phyloP scores from a whole-genome alignment of 2,329 filamentous ascomycete genomes.

The Fusarium cicatricum region DNA sequence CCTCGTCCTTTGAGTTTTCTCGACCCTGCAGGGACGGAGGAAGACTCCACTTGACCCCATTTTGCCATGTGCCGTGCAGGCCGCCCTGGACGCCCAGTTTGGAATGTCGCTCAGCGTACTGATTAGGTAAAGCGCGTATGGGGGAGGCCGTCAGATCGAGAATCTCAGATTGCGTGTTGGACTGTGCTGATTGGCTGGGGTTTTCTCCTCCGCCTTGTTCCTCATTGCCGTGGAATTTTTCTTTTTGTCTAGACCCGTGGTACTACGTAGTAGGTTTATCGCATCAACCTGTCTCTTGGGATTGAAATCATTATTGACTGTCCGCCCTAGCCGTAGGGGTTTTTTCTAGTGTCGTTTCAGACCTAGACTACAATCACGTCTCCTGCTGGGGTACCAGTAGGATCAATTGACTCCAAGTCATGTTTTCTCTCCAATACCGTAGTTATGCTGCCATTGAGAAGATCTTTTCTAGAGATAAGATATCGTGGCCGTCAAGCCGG shows the following conservation, averaged over 20 bases:
- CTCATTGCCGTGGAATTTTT: not conserved
- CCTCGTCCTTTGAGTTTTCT: conserved; percentile 9
- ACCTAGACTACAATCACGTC: too few species aligned
- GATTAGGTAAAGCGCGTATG: conserved; percentile 31
- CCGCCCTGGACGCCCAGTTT: conserved; percentile 34
- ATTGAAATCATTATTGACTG: not conserved
- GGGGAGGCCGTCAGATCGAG: conserved; percentile 30
- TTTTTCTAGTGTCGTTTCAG: too few species aligned
- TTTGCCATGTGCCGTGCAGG: conserved; percentile 25
- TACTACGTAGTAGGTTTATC: not conserved
- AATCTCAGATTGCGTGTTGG: conserved; percentile 30
- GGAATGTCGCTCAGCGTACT: conserved; percentile 31
- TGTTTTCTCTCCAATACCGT: too few species aligned
- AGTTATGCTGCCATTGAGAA: too few species aligned
- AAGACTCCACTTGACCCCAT: conserved; percentile 16
- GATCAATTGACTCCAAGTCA: too few species aligned
- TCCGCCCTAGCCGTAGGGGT: not conserved
- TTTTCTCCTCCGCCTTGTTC: not conserved
- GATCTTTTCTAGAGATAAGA: too few species aligned
- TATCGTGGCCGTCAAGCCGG: not conserved
- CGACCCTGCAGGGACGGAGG: conserved; percentile 27
- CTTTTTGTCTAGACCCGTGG: not conserved
- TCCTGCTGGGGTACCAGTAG: too few species aligned
- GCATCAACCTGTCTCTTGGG: not conserved
- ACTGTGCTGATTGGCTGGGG: conserved; percentile 19